phyloP scores from a whole-genome alignment of 1,284 basidiomycete species.

The Ganoderma sp. region DNA sequence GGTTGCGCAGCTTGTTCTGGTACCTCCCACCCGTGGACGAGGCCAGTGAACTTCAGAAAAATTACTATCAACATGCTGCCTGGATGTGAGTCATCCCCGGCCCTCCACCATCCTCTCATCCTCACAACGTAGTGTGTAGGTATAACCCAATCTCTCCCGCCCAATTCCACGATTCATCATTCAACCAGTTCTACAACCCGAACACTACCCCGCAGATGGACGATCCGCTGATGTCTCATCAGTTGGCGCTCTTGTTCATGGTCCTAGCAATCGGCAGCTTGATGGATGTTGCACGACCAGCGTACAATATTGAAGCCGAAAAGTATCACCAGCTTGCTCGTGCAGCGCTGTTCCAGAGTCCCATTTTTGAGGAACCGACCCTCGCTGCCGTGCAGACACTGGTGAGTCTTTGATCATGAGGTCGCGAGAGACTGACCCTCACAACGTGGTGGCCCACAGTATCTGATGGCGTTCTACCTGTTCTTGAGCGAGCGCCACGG shows the following conservation, averaged over 20 bases:
- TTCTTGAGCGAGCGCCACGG: slow-evolving; percentile 78
- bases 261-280: slow-evolving; percentile 75
- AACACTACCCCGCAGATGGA: slow-evolving; percentile 53
- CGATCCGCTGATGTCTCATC: slow-evolving; percentile 66
- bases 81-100: slow-evolving; percentile 64
- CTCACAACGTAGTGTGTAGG: slow-evolving; percentile 47
- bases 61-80: slow-evolving; percentile 72
- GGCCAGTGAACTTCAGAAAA: slow-evolving; percentile 63
- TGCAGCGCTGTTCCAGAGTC: slow-evolving; percentile 72
- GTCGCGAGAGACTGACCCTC: neutral
- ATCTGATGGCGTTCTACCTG: slow-evolving; percentile 78
- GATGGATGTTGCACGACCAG: slow-evolving; percentile 65
- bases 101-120: neutral
- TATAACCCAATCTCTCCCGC: slow-evolving; percentile 72
- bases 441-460: slow-evolving; percentile 46
- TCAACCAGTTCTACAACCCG: slow-evolving; percentile 63
- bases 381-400: slow-evolving; percentile 73
- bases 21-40: slow-evolving; percentile 67
- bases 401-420: slow-evolving; percentile 47
- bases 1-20: slow-evolving; percentile 65
- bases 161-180: slow-evolving; percentile 71
- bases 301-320: slow-evolving; percentile 78
- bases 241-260: slow-evolving; percentile 76
- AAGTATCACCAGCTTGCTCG: slow-evolving; percentile 78
- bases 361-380: slow-evolving; percentile 76